These are phyloP conservation scores for Talaromyces borbonicus DNA, from an alignment of 495 filamentous ascomycete genomes.

Conservation along the genomic window DNA sequence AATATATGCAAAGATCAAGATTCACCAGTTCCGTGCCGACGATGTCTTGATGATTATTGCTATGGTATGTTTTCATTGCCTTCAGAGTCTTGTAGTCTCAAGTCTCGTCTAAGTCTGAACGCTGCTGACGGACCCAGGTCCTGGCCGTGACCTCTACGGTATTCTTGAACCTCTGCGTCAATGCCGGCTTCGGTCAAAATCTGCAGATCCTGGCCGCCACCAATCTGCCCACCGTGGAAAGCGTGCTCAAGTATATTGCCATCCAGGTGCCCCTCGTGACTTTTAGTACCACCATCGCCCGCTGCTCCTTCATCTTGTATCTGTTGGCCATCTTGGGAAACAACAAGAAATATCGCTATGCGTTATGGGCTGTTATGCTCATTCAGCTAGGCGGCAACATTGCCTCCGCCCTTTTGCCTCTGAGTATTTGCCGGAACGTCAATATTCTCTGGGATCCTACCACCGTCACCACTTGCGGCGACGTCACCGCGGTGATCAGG, in stretches of 20 bases:
- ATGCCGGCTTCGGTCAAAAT: conserved; percentile 16
- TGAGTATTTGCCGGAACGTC: conserved; percentile 30
- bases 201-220: background rate
- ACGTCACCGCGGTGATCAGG: conserved; percentile 21
- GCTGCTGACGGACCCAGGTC: background rate
- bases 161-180: conserved; percentile 13
- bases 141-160: conserved; percentile 13
- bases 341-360: conserved; percentile 14
- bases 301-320: conserved; percentile 32
- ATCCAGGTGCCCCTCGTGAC: conserved; percentile 6
- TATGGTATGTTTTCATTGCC: conserved; percentile 14
- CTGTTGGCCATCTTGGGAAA: conserved; percentile 29
- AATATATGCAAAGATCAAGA: conserved; percentile 17
- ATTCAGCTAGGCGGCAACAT: conserved; percentile 18
- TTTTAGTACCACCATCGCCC: conserved; percentile 13
- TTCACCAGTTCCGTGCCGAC: conserved; percentile 16
- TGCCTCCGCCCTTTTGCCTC: conserved; percentile 23
- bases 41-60: conserved; percentile 20
- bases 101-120: background rate
- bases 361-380: conserved; percentile 23
- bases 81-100: background rate
- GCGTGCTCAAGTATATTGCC: conserved; percentile 11
- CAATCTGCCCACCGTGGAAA: too few species aligned
- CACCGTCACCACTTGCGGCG: conserved; percentile 18
- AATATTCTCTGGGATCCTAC: conserved; percentile 28